phyloP scores from a whole-genome alignment of 371 early-diverging fungal genomes.

The Ordospora colligata region DNA sequence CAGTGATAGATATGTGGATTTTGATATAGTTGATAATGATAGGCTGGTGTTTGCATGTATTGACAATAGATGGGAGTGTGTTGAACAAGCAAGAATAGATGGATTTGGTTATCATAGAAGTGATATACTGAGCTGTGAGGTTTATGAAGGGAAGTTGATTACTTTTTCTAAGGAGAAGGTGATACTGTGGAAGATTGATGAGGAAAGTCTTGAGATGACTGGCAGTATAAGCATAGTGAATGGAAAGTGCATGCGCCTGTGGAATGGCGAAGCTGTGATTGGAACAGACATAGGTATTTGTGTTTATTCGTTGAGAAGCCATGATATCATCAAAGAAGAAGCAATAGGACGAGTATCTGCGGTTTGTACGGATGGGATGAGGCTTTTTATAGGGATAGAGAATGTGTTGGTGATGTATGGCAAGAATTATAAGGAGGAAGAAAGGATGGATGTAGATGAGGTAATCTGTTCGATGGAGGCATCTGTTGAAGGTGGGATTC shows the following conservation, averaged over 20 bases:
- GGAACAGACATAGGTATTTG: neutral
- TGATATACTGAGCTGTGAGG: neutral
- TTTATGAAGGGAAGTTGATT: slow-evolving; percentile 5
- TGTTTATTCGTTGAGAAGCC: slow-evolving; percentile 10
- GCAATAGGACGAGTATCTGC: neutral
- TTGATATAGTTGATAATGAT: neutral
- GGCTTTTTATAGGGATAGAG: slow-evolving; percentile 8
- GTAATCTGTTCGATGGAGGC: slow-evolving; percentile 25
- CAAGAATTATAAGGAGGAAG: neutral
- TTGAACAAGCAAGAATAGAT: neutral
- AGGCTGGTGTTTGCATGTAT: neutral
- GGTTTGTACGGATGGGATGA: neutral
- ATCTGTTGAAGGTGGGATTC: slow-evolving; percentile 25
- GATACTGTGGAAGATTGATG: slow-evolving; percentile 30
- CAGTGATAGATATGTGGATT: slow-evolving; percentile 11
- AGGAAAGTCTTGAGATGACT: neutral
- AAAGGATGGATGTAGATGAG: slow-evolving; percentile 37
- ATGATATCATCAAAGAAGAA: neutral
- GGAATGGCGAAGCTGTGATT: slow-evolving; percentile 3
- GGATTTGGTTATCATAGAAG: slow-evolving; percentile 9
- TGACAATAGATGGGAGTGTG: slow-evolving; percentile 19
- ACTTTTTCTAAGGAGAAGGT: slow-evolving; percentile 32
- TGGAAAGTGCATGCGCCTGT: neutral
- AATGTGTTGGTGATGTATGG: slow-evolving; percentile 11
- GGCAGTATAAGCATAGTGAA: slow-evolving; percentile 6